Base-by-base conservation (phyloP, 257 asterid genomes). In the Striga asiatica region DNA sequence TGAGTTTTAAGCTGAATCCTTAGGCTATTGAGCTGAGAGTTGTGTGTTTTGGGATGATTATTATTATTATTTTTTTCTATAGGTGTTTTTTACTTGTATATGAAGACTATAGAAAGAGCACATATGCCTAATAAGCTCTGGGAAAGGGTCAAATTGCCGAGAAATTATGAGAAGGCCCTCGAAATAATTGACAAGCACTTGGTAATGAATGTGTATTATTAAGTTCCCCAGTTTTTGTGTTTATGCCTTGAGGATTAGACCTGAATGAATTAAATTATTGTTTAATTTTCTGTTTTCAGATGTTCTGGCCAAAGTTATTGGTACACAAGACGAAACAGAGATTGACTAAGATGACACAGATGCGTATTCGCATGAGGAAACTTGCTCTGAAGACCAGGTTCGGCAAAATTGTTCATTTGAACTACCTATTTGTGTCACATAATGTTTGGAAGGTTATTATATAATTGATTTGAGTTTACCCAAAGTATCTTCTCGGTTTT, bases 21-120 rank as follows among this genome's bases (percentile, higher is more conserved):
- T 43, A 32, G 25, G 20, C 32, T 50, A 14, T 29, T 31, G 11
- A 39, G 68, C 37, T 50, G 53, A 41, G 53, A 41, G 47, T 5
- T 21, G 37, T 31, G 27, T 23, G 28, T 25, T 49, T 23, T 61
- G 35, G 37, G 50, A 27, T 25, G 60, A 43, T 62, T 39, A 27
- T 59, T 55, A 23, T 3, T 10, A 1, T 10, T 0, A n/a, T 41
- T 14, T 43, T 61, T 58, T 46, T 55, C 23, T 79, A 60, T 76
- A 88, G 97, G 99, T 32, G 92, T 92, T 22, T 82, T 88, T 71
- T 92, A 81, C 74, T 64, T 92, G 66, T 92, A 92, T 75, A 85
- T 88, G 97, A 92, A 92, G 77, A 88, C 95, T 4, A 88, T 92
- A 66, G 99, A 92, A 55, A 92, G 99, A 78, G 95, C 99, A 2